phyloP scores from a whole-genome alignment of 768 basidiomycete species.

The Lentinula guzmanii region DNA sequence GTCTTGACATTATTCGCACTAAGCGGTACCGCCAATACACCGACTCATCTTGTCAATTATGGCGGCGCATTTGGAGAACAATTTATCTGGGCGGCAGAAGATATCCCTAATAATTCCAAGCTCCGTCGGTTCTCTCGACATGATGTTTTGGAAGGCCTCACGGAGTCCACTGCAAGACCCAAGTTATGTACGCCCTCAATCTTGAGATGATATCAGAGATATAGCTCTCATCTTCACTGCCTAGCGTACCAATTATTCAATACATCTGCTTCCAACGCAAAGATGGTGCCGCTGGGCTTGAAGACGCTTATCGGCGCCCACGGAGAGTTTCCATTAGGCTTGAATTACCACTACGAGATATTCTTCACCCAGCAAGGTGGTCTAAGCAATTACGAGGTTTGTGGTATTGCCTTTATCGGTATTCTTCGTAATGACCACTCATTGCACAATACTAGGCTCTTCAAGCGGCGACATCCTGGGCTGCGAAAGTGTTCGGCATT shows the following conservation, averaged over 20 bases:
- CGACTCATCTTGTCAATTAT: conserved; percentile 74
- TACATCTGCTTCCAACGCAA: conserved; percentile 59
- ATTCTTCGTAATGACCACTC: not conserved
- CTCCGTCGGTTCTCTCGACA: conserved; percentile 60
- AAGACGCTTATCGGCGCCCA: conserved; percentile 67
- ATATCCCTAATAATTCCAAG: conserved; percentile 64
- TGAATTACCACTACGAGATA: conserved; percentile 79
- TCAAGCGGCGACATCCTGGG: conserved; percentile 61
- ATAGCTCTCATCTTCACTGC: conserved; percentile 2
- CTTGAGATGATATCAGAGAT: not conserved
- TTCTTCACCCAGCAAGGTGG: conserved; percentile 58
- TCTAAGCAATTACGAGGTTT: conserved; percentile 64
- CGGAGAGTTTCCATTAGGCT: conserved; percentile 64
- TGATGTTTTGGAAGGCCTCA: conserved; percentile 52
- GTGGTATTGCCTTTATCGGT: not conserved
- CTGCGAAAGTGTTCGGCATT: conserved; percentile 61
- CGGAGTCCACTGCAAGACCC: conserved; percentile 59
- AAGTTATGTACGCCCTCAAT: conserved; percentile 13
- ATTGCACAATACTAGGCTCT: conserved; percentile 37
- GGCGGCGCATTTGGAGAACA: conserved; percentile 70
- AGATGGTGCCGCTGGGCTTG: conserved; percentile 62
- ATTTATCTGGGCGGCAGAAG: conserved; percentile 57
- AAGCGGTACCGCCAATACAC: conserved; percentile 69
- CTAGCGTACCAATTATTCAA: conserved; percentile 64
- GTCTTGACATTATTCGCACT: conserved; percentile 52